Conservation (phyloP, 2,329 filamentous ascomycete species). For the Periconia sp. region DNA sequence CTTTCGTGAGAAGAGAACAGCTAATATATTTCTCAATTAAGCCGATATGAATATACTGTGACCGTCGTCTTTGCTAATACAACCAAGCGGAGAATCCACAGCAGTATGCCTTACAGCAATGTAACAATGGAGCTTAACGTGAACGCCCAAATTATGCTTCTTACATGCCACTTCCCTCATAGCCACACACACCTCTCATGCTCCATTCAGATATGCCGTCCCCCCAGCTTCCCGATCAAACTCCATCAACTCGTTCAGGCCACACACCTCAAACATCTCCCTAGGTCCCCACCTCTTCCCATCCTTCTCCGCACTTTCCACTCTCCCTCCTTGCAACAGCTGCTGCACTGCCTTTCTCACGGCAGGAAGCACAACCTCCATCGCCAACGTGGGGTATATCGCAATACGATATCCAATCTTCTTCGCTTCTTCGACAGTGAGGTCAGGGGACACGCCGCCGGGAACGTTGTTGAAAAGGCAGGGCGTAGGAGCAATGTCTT, state of each 20-base stretch:
- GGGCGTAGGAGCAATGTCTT: conserved; percentile 56
- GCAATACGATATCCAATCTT: conserved; percentile 65
- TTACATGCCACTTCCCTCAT: too few species aligned
- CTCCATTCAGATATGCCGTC: conserved; percentile 33
- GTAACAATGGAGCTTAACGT: too few species aligned
- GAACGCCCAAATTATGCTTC: too few species aligned
- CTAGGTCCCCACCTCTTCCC: conserved; percentile 54
- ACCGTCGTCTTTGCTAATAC: too few species aligned
- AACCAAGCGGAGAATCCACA: too few species aligned
- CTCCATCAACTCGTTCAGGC: conserved; percentile 57
- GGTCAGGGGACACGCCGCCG: conserved; percentile 61
- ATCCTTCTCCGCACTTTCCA: conserved; percentile 44
- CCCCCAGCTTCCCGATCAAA: conserved; percentile 58
- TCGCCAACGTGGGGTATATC: conserved; percentile 57
- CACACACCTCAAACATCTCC: conserved; percentile 60
- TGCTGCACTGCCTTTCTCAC: conserved; percentile 36
- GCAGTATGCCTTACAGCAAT: too few species aligned
- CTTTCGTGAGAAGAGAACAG: too few species aligned
- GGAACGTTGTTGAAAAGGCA: conserved; percentile 65
- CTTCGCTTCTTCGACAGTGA: conserved; percentile 59
- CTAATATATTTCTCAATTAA: too few species aligned
- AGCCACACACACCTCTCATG: too few species aligned
- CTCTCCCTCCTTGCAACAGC: conserved; percentile 32
- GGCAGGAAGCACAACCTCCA: conserved; percentile 42
- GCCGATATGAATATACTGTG: too few species aligned